Base-by-base conservation (phyloP, 768 basidiomycete genomes). In the Bullera alba region DNA sequence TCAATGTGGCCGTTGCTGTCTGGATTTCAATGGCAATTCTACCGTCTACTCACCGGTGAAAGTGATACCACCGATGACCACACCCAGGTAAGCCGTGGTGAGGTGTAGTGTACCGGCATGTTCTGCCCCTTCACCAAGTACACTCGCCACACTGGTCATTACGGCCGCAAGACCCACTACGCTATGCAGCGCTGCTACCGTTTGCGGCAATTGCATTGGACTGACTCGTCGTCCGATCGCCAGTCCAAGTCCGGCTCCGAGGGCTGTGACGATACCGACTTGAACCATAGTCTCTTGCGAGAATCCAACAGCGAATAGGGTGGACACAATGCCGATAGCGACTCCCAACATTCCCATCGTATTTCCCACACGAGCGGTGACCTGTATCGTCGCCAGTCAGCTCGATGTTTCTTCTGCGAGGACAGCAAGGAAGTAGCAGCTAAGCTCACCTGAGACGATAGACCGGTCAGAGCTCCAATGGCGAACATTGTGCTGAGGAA, bases 111-210 rank as follows among this genome's bases (percentile, higher is more conserved):
- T 30, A 7, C 76, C 82, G 3, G 83, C 78, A 67, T 90, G 87
- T 3, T 78, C 75, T 21, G 79, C 74, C 55, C 86, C 84, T 5
- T 46, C 32, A 7, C 81, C 79, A 17, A 91, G 74, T 10, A 90
- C 87, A 62, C 85, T 87, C 12, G 76, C 88, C 34, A 89, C 84
- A 47, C 83, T 86, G 15, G 88, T 91, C 61, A 91, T 75, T 16
- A 91, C 88, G 0, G 88, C 88, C 2, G 88, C 88, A 25, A 91
- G 79, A 71, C 88, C 88, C 45, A 91, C 88, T 27, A 91, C 88
- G 28, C 85, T 87, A 66, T 91, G 88, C 50, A 91, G 75, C 47
- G 87, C 83, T n/a, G 74, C 79, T 25, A 82, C 83, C 77, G 81
- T 86, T 69, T 91, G 88, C 6, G 88, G 88, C 29, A 91, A 77